Percentiles rank a stretch among this genome's conserved stretches.
phyloP scores from a whole-genome alignment of 495 filamentous ascomycete species.

The Zalerion maritima region DNA sequence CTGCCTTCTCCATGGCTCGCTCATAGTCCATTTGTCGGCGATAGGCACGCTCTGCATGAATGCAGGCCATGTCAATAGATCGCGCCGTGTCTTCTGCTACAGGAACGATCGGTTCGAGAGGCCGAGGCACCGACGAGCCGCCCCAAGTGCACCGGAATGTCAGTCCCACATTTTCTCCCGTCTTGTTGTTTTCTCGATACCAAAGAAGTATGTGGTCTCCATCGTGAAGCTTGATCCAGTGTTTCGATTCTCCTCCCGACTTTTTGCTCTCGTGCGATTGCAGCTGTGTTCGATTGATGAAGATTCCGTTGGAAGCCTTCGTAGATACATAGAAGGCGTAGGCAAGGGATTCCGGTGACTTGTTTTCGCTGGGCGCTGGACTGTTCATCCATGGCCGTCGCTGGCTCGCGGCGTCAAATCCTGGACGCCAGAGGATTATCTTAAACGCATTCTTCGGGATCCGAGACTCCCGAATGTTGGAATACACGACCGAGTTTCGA shows the following conservation, averaged over 20 bases:
- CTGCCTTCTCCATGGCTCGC: slow-evolving; percentile 12
- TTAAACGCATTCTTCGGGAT: slow-evolving; percentile 74
- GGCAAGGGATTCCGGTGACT: too few species aligned
- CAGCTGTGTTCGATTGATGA: slow-evolving; percentile 52
- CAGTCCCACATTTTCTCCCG: slow-evolving; percentile 15
- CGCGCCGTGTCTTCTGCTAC: slow-evolving; percentile 9
- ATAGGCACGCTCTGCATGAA: slow-evolving; percentile 16
- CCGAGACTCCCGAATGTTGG: slow-evolving; percentile 41
- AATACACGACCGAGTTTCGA: slow-evolving; percentile 46
- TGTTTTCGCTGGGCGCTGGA: slow-evolving; percentile 28
- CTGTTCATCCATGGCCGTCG: slow-evolving; percentile 24
- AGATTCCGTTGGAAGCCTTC: slow-evolving; percentile 53
- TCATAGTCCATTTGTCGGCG: slow-evolving; percentile 15
- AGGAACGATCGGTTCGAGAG: neutral
- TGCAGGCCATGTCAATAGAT: slow-evolving; percentile 15
- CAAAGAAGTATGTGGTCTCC: slow-evolving; percentile 60
- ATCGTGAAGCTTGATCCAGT: slow-evolving; percentile 54
- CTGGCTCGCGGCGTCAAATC: slow-evolving; percentile 34
- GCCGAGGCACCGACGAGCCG: slow-evolving; percentile 20
- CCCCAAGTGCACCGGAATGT: slow-evolving; percentile 33
- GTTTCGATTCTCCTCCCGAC: slow-evolving; percentile 26
- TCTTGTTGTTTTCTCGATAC: slow-evolving; percentile 19
- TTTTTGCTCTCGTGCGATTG: slow-evolving; percentile 30
- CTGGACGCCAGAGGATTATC: slow-evolving; percentile 54
- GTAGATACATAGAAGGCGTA: slow-evolving; percentile 62